These are phyloP conservation scores for Turritis glabra DNA, from an alignment of 345 rosid species.

Conservation along the genomic window DNA sequence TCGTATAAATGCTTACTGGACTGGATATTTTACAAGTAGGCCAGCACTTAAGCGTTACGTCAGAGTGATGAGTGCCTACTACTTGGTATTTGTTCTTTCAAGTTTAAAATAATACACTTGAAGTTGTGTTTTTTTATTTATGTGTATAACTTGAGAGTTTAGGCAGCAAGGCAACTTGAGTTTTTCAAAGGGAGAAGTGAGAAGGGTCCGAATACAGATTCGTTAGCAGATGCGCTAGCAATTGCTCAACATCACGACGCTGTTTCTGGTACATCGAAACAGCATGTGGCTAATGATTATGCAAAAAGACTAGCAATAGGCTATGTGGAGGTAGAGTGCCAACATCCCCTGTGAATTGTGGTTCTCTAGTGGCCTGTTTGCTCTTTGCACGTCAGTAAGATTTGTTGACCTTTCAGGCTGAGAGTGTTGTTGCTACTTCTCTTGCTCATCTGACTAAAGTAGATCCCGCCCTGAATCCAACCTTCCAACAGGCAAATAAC, in stretches of 20 bases:
- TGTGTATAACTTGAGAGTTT: slow-evolving; percentile 32
- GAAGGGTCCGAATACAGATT: slow-evolving; percentile 70
- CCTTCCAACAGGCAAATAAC: slow-evolving; percentile 74
- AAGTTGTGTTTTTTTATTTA: slow-evolving; percentile 10
- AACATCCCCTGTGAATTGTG: not conserved
- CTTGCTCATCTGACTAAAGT: slow-evolving; percentile 69
- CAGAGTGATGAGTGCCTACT: slow-evolving; percentile 87
- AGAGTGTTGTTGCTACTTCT: slow-evolving; percentile 74
- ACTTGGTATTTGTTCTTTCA: slow-evolving; percentile 59
- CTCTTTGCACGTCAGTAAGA: slow-evolving; percentile 8
- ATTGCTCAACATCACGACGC: slow-evolving; percentile 98
- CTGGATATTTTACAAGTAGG: slow-evolving; percentile 94
- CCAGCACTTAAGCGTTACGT: slow-evolving; percentile 90
- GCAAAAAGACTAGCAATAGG: slow-evolving; percentile 87
- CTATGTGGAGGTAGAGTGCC: slow-evolving; percentile 61
- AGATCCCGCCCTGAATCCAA: slow-evolving; percentile 40
- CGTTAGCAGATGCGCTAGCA: slow-evolving; percentile 88
- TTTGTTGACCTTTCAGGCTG: slow-evolving; percentile 59
- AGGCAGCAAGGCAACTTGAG: slow-evolving; percentile 97
- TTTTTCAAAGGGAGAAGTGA: slow-evolving; percentile 73
- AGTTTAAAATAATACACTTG: not conserved
- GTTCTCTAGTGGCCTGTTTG: slow-evolving; percentile 14
- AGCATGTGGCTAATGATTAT: slow-evolving; percentile 95
- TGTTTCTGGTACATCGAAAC: slow-evolving; percentile 87
- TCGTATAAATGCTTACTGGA: slow-evolving; percentile 91